These are phyloP conservation scores for Arabidopsis lyrata DNA, from an alignment of 441 rosid genomes.

Conservation along the genomic window DNA sequence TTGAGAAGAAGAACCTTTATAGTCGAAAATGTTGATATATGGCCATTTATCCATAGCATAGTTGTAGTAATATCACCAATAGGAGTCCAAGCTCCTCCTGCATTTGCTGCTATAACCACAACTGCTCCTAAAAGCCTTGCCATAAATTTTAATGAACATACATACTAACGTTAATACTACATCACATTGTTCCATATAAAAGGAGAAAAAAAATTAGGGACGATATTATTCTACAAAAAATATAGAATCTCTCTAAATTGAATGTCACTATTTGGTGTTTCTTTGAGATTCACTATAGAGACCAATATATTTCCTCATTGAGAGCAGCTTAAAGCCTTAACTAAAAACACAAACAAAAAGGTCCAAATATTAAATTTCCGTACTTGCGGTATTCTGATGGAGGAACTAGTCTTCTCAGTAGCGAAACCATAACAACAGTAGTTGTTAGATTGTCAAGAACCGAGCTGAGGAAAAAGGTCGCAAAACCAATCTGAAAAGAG, in stretches of 20 bases:
- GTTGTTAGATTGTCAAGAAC: slow-evolving; percentile 88
- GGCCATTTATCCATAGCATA: slow-evolving; percentile 96
- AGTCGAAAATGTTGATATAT: slow-evolving; percentile 76
- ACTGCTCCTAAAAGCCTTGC: slow-evolving; percentile 90
- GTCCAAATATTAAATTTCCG: slow-evolving; percentile 18
- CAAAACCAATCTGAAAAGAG: slow-evolving; percentile 73
- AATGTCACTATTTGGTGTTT: neutral
- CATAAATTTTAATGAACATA: slow-evolving; percentile 16
- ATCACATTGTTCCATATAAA: neutral
- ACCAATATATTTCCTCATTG: neutral
- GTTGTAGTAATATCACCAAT: slow-evolving; percentile 97
- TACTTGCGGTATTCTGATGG: slow-evolving; percentile 92
- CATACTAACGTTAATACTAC: neutral
- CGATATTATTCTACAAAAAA: neutral
- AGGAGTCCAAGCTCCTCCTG: slow-evolving; percentile 98
- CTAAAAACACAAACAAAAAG: neutral
- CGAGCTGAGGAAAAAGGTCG: slow-evolving; percentile 87
- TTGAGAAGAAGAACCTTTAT: slow-evolving; percentile 62
- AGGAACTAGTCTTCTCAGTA: slow-evolving; percentile 79
- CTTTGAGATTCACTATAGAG: slow-evolving; percentile 1
- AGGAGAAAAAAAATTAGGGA: neutral
- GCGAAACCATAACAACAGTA: slow-evolving; percentile 93
- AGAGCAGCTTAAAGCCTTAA: neutral
- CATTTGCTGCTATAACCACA: slow-evolving; percentile 92
- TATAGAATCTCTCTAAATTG: neutral